A percentile compares a stretch with the other conserved stretches of the same genome.
These are phyloP conservation scores for Lentinula aciculospora DNA, from an alignment of 768 basidiomycete genomes.

Conservation along the genomic window DNA sequence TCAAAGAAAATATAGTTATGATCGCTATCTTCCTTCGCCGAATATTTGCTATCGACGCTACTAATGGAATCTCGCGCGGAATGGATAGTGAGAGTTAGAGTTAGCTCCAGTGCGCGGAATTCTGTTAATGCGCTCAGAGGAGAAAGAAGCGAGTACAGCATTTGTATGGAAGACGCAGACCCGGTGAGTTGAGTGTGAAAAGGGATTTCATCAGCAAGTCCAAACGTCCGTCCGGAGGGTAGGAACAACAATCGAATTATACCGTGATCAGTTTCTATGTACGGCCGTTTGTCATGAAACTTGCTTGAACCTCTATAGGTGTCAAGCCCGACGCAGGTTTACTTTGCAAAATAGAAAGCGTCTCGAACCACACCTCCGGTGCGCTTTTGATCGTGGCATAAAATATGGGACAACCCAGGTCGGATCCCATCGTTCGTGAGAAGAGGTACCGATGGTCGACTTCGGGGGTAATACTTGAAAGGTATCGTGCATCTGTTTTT, in stretches of 20 bases:
- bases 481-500: conserved; percentile 1
- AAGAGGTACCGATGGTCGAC: conserved; percentile 1
- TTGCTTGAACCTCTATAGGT: conserved; percentile 7
- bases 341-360: neutral
- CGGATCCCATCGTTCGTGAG: neutral
- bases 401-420: neutral
- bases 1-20: neutral
- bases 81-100: neutral
- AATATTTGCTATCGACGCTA: neutral
- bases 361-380: conserved; percentile 9
- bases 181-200: conserved; percentile 61
- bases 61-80: neutral
- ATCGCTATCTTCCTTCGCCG: neutral
- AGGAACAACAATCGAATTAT: conserved; percentile 48
- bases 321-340: neutral
- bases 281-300: neutral
- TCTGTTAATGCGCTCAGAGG: neutral
- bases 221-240: conserved; percentile 50
- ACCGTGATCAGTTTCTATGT: neutral
- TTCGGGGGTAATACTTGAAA: conserved; percentile 10
- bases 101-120: neutral
- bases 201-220: conserved; percentile 50
- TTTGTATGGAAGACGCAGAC: conserved; percentile 35
- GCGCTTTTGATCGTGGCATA: conserved; percentile 5
- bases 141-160: conserved; percentile 22